Conservation (phyloP, 1,139 yeast genomes). For the Spathaspora sp. region DNA sequence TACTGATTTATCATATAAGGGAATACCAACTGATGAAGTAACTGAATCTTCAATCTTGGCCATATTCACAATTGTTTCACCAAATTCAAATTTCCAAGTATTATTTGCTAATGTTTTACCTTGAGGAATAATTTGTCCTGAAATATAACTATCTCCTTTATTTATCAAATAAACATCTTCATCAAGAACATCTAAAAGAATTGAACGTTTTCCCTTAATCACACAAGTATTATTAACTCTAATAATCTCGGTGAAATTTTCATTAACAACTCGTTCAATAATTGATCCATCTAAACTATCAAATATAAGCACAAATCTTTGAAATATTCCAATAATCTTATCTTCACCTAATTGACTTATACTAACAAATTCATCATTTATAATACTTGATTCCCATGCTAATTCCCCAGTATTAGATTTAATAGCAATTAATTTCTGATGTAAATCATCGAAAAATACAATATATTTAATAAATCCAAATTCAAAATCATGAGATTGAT, state of each 20-base stretch:
- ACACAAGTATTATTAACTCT: background rate
- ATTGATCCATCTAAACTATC: constrained; percentile 27
- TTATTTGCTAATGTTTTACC: constrained; percentile 11
- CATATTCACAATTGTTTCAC: constrained; percentile 18
- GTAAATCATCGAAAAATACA: constrained; percentile 26
- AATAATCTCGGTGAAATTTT: constrained; percentile 7
- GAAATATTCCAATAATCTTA: constrained; percentile 23
- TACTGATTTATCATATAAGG: constrained; percentile 70
- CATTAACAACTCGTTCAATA: constrained; percentile 6
- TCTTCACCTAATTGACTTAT: constrained; percentile 16
- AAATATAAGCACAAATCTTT: constrained; percentile 17
- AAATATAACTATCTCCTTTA: constrained; percentile 14
- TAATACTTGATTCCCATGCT: constrained; percentile 25
- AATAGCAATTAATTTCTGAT: constrained; percentile 27
- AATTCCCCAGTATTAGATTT: constrained; percentile 29
- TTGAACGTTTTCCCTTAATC: constrained; percentile 8
- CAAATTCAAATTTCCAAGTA: constrained; percentile 31
- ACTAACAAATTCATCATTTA: constrained; percentile 18
- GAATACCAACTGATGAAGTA: constrained; percentile 68
- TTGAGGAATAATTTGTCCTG: constrained; percentile 23
- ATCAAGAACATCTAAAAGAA: constrained; percentile 10
- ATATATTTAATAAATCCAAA: constrained; percentile 38
- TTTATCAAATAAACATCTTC: constrained; percentile 18
- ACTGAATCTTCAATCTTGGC: constrained; percentile 37
- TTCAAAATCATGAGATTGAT: constrained; percentile 10